Evolutionary conservation across 1,284 basidiomycete genomes (phyloP).

Genomic region (Malassezia pachydermatis): DNA sequence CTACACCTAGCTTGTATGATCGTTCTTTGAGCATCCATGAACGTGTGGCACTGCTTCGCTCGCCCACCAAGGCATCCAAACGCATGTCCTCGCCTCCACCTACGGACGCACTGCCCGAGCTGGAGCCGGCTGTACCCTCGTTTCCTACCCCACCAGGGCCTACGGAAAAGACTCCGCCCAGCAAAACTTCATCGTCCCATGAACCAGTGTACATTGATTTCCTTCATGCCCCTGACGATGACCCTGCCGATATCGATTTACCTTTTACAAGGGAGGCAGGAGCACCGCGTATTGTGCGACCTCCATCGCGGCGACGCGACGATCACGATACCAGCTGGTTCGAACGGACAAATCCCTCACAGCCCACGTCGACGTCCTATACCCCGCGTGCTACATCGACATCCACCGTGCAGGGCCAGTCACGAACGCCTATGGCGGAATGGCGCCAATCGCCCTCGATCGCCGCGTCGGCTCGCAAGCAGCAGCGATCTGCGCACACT

Average conservation of each 20-base stretch:
- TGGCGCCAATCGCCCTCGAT: neutral
- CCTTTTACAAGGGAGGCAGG: too few species aligned
- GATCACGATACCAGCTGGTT: constrained; percentile 7
- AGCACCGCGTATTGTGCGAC: too few species aligned
- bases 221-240: neutral
- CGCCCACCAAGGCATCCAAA: constrained; percentile 4
- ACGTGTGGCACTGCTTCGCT: constrained; percentile 10
- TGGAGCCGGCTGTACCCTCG: neutral
- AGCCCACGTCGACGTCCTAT: neutral
- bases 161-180: neutral
- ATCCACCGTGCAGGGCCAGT: too few species aligned
- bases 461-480: neutral
- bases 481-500: too few species aligned
- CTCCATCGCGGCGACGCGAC: neutral
- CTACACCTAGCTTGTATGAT: constrained; percentile 14
- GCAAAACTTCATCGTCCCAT: neutral
- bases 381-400: neutral
- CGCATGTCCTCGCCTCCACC: neutral
- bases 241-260: neutral
- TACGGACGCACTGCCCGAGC: neutral
- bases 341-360: neutral
- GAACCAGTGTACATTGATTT: constrained; percentile 10
- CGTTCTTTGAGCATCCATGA: constrained; percentile 8
- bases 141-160: neutral
- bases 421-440: neutral